These are phyloP conservation scores for Aspergillus viridinutans DNA, from an alignment of 2,329 filamentous ascomycete species.

Conservation along the genomic window DNA sequence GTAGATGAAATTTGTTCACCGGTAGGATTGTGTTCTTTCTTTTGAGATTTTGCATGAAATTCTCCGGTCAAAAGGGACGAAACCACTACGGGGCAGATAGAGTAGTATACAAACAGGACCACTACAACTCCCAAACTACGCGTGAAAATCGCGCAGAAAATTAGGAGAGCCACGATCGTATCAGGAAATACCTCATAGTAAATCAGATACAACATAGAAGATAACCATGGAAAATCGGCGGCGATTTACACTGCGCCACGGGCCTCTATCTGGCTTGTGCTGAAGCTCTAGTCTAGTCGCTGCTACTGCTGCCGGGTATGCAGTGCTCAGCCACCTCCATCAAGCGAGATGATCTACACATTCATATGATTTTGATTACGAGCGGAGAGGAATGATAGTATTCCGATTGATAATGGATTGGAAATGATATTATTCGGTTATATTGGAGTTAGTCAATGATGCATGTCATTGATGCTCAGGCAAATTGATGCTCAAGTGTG, in stretches of 20 bases:
- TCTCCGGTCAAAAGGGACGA: too few relatives aligned
- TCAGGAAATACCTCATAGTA: not conserved
- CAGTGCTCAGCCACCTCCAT: conserved; percentile 12
- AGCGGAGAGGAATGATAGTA: not conserved
- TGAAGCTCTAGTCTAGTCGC: conserved; percentile 1
- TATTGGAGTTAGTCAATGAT: not conserved
- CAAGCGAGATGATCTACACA: not conserved
- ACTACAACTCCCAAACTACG: not conserved
- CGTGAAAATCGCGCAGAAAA: not conserved
- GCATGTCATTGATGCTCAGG: not conserved
- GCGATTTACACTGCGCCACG: not conserved
- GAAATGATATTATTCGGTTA: not conserved
- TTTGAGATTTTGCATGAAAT: too few relatives aligned
- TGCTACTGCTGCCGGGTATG: not conserved
- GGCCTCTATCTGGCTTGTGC: conserved; percentile 3
- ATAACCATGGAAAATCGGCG: not conserved
- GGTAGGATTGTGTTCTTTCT: too few relatives aligned
- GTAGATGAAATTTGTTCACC: too few relatives aligned
- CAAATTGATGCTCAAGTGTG: too few relatives aligned
- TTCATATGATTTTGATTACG: conserved; percentile 5
- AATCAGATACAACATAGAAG: not conserved
- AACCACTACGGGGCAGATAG: too few relatives aligned
- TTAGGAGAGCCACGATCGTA: not conserved
- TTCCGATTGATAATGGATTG: not conserved
- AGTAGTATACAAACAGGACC: too few relatives aligned